Conservation (phyloP, 495 filamentous ascomycete species). For the Annulohypoxylon maeteangense region DNA sequence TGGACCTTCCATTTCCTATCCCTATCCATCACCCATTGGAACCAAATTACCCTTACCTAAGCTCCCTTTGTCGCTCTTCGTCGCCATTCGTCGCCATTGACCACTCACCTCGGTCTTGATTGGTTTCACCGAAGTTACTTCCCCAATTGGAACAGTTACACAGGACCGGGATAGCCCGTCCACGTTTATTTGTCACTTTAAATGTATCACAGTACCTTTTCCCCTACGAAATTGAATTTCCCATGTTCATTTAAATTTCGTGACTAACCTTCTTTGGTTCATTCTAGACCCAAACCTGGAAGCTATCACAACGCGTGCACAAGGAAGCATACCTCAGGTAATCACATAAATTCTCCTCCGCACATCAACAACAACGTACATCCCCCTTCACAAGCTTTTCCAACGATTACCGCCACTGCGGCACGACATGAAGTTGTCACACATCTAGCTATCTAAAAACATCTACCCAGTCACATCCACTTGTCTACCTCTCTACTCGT, state of each 20-base stretch:
- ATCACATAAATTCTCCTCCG: conserved; percentile 11
- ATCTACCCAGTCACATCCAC: background rate
- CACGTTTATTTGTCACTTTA: conserved; percentile 25
- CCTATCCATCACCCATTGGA: background rate
- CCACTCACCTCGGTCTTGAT: conserved; percentile 31
- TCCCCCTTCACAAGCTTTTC: conserved; percentile 3
- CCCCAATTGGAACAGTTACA: conserved; percentile 36
- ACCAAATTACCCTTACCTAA: background rate
- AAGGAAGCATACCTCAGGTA: conserved; percentile 17
- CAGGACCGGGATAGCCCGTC: conserved; percentile 38
- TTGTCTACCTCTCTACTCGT: background rate
- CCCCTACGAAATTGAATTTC: background rate
- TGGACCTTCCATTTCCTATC: background rate
- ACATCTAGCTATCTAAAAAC: background rate
- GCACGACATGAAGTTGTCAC: background rate
- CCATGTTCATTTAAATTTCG: conserved; percentile 13
- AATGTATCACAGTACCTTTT: conserved; percentile 11
- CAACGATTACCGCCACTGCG: background rate
- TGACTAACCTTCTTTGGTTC: conserved; percentile 35
- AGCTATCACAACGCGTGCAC: conserved; percentile 28
- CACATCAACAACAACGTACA: conserved; percentile 6
- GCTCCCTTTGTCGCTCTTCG: background rate
- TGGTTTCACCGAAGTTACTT: conserved; percentile 30
- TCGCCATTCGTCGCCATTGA: background rate
- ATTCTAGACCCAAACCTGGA: conserved; percentile 29